Base-by-base conservation (phyloP, 345 rosid species). In the Hypericum perforatum region DNA sequence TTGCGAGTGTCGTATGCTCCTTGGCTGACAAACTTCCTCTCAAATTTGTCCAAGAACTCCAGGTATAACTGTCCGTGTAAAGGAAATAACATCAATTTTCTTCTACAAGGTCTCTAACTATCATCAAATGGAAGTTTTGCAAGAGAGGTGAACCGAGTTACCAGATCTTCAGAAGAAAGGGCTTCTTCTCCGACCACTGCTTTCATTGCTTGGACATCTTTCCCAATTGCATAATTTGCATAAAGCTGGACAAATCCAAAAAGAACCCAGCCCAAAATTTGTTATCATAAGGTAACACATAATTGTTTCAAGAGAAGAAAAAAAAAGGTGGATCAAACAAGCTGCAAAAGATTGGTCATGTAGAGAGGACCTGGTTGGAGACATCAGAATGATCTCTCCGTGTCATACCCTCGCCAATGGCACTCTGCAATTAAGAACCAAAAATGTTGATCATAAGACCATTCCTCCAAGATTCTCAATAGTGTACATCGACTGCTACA, bases 161-260 rank as follows among this genome's bases (percentile, higher is more conserved):
- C 97, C 97, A 90, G 73, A 60, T 90, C 97, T 78, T 90, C 97
- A 5, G 95, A 84, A 56, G 95, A 90, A 58, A 90, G 95, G 15
- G 97, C 97, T 84, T 90, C 97, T 66, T 86, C 97, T 82, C 98
- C 98, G 11, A 91, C 98, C 70, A 91, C 98, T 52, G 96, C 96
- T 74, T 91, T 84, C 98, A 91, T 91, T 46, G 98, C 98, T 72
- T 90, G 95, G 9, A 90, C 96, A 65, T 91, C 98, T 70, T 91
- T 87, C 52, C 97, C 97, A 58, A 87, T 91, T 16, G 96, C 96
- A 60, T 91, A 84, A 65, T 91, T 91, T 57, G 98, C 98, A 69
- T 90, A 90, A 48, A 90, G 68, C 97, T 89, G 83, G 16, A 52
- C 61, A 47, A 42, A 8, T 7, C 32, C 32, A 22, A 4, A 22